Evolutionary conservation across 768 basidiomycete species (phyloP).

Genomic region (Pulveroboletus sp.): DNA sequence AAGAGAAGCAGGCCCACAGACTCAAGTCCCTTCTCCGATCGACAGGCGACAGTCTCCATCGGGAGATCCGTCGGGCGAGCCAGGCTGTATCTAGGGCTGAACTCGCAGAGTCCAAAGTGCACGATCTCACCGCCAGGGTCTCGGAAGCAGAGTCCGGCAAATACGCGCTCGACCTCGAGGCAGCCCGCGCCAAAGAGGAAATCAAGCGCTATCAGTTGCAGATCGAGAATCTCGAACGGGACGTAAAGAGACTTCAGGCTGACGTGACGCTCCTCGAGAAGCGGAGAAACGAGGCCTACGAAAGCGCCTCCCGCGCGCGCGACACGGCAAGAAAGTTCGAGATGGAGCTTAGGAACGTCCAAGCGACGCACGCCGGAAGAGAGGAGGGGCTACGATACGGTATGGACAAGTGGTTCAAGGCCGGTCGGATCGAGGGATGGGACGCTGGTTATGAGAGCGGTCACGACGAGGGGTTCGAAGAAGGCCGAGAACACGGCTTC

Average conservation of each 20-base stretch:
- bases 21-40: slow-evolving; percentile 50
- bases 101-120: slow-evolving; percentile 46
- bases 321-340: slow-evolving; percentile 43
- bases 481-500: slow-evolving; percentile 41
- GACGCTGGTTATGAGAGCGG: slow-evolving; percentile 45
- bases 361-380: slow-evolving; percentile 40
- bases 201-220: slow-evolving; percentile 44
- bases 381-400: slow-evolving; percentile 41
- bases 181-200: slow-evolving; percentile 43
- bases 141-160: slow-evolving; percentile 41
- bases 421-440: slow-evolving; percentile 44
- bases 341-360: slow-evolving; percentile 40
- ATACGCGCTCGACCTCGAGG: slow-evolving; percentile 37
- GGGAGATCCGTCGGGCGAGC: slow-evolving; percentile 53
- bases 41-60: slow-evolving; percentile 52
- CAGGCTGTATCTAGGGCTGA: slow-evolving; percentile 48
- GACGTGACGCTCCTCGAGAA: slow-evolving; percentile 34
- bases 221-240: slow-evolving; percentile 44
- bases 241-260: slow-evolving; percentile 35
- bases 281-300: slow-evolving; percentile 40
- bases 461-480: slow-evolving; percentile 37
- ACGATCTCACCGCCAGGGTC: slow-evolving; percentile 37
- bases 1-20: slow-evolving; percentile 53
- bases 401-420: slow-evolving; percentile 42
- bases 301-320: slow-evolving; percentile 39